Conservation (phyloP, 768 basidiomycete species). For the Bullera alba region DNA sequence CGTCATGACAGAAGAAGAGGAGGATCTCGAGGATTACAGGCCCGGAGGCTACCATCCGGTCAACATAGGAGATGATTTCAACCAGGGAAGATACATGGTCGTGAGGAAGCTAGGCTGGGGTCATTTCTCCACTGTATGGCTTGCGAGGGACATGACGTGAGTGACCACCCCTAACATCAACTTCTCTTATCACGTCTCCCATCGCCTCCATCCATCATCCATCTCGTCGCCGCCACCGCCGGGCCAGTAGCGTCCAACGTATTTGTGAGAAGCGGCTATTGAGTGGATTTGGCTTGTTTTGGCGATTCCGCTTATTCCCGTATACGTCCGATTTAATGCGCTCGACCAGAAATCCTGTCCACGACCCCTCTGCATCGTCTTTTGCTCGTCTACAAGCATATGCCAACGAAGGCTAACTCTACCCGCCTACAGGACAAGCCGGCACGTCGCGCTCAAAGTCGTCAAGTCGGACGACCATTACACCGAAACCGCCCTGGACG, state of each 20-base stretch:
- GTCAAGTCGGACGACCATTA: slow-evolving; percentile 96
- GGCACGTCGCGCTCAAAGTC: slow-evolving; percentile 97
- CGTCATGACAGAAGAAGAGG: slow-evolving; percentile 49
- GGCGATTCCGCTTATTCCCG: background rate
- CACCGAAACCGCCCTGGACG: slow-evolving; percentile 96
- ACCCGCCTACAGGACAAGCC: slow-evolving; percentile 69
- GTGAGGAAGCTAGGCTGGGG: slow-evolving; percentile 75
- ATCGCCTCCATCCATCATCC: background rate
- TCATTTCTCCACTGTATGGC: slow-evolving; percentile 47
- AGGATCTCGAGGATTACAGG: slow-evolving; percentile 81
- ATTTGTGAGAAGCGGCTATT: background rate
- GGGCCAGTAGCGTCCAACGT: background rate
- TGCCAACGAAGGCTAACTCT: no score
- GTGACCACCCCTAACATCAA: no score
- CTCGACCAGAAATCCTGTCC: no score
- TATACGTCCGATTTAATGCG: no score
- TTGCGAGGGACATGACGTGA: slow-evolving; percentile 46
- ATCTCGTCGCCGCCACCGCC: background rate
- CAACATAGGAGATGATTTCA: slow-evolving; percentile 75
- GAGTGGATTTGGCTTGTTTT: no score
- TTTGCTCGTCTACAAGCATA: no score
- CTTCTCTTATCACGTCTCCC: no score
- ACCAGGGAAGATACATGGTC: slow-evolving; percentile 72
- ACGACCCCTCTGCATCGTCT: no score
- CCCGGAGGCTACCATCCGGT: slow-evolving; percentile 60